A percentile compares a stretch with the other conserved stretches of the same genome.
Evolutionary conservation across 805 yeast genomes (phyloP).

Genomic region (Zygosaccharomyces kombuchaensis): DNA sequence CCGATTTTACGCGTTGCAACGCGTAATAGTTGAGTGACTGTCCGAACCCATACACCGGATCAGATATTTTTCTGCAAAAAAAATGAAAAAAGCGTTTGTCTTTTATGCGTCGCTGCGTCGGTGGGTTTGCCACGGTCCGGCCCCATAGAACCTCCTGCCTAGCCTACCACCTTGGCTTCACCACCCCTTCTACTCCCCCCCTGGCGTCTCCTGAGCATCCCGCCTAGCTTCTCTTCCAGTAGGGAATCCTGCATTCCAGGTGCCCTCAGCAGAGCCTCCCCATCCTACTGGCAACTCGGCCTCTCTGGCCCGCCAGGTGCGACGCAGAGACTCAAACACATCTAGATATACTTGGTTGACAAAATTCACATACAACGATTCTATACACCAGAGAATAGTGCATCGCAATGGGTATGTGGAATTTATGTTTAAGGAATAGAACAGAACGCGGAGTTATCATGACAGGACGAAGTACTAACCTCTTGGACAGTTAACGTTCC

Average conservation of each 20-base stretch:
- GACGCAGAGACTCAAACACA: slow-evolving; percentile 6
- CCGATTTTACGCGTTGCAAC: too few species aligned
- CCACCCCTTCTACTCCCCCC: neutral
- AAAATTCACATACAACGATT: neutral
- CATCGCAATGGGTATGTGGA: slow-evolving; percentile 5
- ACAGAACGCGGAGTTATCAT: neutral
- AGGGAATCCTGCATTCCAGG: neutral
- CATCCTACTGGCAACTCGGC: neutral
- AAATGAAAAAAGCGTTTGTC: neutral
- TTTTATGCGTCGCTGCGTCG: too few species aligned
- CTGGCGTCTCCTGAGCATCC: neutral
- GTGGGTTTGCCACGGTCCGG: neutral
- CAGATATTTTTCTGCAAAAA: neutral
- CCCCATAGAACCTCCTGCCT: neutral
- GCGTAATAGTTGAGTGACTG: neutral
- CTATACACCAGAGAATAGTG: slow-evolving; percentile 1
- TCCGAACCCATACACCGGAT: neutral
- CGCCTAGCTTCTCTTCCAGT: neutral
- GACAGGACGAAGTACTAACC: slow-evolving; percentile 2
- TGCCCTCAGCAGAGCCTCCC: neutral
- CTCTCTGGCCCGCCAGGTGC: slow-evolving; percentile 4
- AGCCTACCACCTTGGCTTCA: neutral
- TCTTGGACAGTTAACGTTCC: slow-evolving; percentile 89
- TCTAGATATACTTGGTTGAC: slow-evolving; percentile 6
- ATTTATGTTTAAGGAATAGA: neutral